Conservation (phyloP, 495 filamentous ascomycete species). For the Penicillium longicatenatum region DNA sequence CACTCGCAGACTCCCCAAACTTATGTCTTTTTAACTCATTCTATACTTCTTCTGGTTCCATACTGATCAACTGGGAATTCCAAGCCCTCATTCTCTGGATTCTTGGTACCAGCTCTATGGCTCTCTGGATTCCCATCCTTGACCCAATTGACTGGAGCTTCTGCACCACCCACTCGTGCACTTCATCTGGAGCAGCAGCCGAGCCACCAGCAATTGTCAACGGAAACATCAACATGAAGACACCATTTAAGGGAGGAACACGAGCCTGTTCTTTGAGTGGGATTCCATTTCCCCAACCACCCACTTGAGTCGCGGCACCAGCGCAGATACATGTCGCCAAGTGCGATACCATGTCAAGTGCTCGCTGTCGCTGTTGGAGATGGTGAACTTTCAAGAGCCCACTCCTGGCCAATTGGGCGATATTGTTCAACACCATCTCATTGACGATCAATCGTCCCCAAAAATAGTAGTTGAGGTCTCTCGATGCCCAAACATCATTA, state of each 20-base stretch:
- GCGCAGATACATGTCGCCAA: constrained; percentile 25
- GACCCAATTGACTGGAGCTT: constrained; percentile 32
- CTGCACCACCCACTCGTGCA: constrained; percentile 32
- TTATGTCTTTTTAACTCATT: neutral
- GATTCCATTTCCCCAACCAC: constrained; percentile 2
- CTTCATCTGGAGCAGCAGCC: constrained; percentile 27
- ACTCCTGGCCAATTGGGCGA: constrained; percentile 5
- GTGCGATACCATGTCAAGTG: constrained; percentile 18
- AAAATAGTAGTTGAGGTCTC: constrained; percentile 24
- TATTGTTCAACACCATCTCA: constrained; percentile 18
- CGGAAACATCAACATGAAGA: constrained; percentile 35
- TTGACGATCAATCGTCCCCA: constrained; percentile 23
- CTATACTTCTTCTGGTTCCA: neutral
- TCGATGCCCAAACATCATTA: constrained; percentile 20
- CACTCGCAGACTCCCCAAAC: neutral
- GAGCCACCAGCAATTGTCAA: constrained; percentile 32
- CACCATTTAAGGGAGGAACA: constrained; percentile 28
- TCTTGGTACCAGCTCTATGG: constrained; percentile 22
- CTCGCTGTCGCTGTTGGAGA: constrained; percentile 18
- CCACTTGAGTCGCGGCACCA: constrained; percentile 21
- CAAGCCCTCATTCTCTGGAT: constrained; percentile 14
- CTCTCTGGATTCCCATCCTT: constrained; percentile 32
- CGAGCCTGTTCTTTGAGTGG: neutral
- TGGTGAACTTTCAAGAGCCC: constrained; percentile 1
- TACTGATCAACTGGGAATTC: neutral